These are phyloP conservation scores for Venturia effusa DNA, from an alignment of 2,329 filamentous ascomycete genomes.

Conservation along the genomic window DNA sequence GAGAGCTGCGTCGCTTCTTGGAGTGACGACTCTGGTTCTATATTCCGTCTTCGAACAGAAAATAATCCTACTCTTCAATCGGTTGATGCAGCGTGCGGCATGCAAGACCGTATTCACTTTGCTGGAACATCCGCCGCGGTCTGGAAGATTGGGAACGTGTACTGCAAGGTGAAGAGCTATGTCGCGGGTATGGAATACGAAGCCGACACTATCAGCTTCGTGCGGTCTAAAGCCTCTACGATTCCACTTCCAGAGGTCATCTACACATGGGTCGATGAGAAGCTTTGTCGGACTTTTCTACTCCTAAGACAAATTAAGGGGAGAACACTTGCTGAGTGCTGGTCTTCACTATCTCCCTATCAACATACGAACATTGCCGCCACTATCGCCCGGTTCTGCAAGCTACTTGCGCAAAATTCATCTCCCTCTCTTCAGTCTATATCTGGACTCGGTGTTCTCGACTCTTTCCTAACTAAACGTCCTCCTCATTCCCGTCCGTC, in stretches of 20 bases:
- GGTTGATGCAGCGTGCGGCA: neutral
- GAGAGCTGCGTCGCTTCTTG: no score
- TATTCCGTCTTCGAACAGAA: no score
- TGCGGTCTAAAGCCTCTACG: neutral
- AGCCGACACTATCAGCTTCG: neutral
- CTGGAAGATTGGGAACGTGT: neutral
- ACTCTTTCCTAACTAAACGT: neutral
- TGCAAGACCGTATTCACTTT: neutral
- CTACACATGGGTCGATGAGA: slow-evolving; percentile 4
- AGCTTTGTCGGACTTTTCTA: neutral
- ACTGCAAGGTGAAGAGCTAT: neutral
- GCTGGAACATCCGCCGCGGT: neutral
- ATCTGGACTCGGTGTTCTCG: slow-evolving; percentile 3
- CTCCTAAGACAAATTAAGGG: neutral
- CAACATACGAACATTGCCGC: slow-evolving; percentile 4
- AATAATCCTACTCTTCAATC: neutral
- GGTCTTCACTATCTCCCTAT: slow-evolving; percentile 8
- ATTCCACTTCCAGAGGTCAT: slow-evolving; percentile 11
- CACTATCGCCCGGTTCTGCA: slow-evolving; percentile 9
- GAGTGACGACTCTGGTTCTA: no score
- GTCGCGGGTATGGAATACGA: neutral
- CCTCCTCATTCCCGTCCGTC: slow-evolving; percentile 7
- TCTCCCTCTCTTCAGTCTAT: slow-evolving; percentile 7
- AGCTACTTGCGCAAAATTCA: slow-evolving; percentile 1
- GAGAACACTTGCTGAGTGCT: slow-evolving; percentile 9